Conservation (phyloP, 2,329 filamentous ascomycete genomes). For the Beauveria varroae region DNA sequence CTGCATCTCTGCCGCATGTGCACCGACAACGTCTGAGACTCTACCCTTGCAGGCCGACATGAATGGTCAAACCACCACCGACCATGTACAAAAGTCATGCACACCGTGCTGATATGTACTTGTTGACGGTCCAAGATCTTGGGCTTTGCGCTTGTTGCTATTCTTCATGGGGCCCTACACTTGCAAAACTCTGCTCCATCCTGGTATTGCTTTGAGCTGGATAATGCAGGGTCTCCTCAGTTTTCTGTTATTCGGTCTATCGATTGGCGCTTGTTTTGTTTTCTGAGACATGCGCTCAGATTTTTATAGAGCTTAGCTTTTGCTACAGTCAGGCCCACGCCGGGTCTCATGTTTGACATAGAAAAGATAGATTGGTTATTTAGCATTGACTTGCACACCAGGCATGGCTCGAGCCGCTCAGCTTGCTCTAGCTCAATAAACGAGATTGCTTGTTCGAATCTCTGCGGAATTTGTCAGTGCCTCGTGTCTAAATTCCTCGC, state of each 20-base stretch:
- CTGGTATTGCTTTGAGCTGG: not conserved
- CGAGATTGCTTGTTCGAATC: not conserved
- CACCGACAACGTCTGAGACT: not conserved
- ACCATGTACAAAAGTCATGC: not conserved
- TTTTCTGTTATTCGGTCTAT: not conserved
- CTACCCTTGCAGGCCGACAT: not conserved
- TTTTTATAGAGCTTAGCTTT: not conserved
- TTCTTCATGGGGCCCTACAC: not conserved
- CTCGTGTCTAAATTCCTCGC: not conserved
- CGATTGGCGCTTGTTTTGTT: not conserved
- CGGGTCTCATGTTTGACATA: not conserved
- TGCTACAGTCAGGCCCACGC: not conserved
- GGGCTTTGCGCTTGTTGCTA: not conserved
- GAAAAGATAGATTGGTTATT: not conserved
- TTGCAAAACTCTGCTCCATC: not conserved
- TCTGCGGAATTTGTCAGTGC: not conserved
- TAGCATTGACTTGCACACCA: not conserved
- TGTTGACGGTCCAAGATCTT: not conserved
- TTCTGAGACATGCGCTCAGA: not conserved
- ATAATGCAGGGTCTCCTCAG: not conserved
- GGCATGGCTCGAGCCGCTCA: not conserved
- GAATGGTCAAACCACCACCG: not conserved
- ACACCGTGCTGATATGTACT: not conserved
- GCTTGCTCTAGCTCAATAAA: not conserved
- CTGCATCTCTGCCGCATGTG: conserved; percentile 49